Base-by-base conservation (phyloP, 768 basidiomycete genomes). In the Dacryopinax spathularia region DNA sequence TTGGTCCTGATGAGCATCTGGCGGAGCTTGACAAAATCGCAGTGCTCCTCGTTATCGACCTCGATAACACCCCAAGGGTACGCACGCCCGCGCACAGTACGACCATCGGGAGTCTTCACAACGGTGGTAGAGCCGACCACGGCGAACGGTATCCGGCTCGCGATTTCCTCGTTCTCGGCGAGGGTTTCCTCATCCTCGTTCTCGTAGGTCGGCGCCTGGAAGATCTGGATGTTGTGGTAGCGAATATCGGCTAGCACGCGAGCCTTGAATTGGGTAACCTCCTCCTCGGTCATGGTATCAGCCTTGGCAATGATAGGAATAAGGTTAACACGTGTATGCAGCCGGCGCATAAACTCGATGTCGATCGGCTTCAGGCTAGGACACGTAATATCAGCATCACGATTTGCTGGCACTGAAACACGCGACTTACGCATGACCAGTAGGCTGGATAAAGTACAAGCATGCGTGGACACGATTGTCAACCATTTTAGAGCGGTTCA, bases 1-100 rank as follows among this genome's bases (percentile, higher is more conserved):
- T 98, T 96, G 10, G 95, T 98, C 63, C 96, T 84, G 69, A 99
- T 88, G 35, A 99, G 88, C 96, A 99, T 98, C 75, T 98, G 96
- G 61, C 96, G 88, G 66, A 99, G 88, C 77, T 98, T 98, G 75
- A 98, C 95, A 73, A 99, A 99, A 75, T 99, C 96, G 69, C 96
- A 99, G 73, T 99, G 96, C 18, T 92, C 90, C 73, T 98, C 96
- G 70, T 99, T 98, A 79, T 99, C 96, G 27, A 99, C 96, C 73
- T 99, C 96, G 68, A 98, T 92, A 60, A 94, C 87, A 73, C 96
- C 96, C 96, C 96, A 99, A 10, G 96, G 96, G 74, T 99, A 99
- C 2, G 84, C 80, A 69, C 96, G 91, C 13, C 96, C 96, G 68
- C 96, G 90, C 60, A 97, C 92, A 75, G 87, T 79, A 64, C 93